Base-by-base conservation (phyloP, 176 grass and related monocot species). In the Secale cereale region DNA sequence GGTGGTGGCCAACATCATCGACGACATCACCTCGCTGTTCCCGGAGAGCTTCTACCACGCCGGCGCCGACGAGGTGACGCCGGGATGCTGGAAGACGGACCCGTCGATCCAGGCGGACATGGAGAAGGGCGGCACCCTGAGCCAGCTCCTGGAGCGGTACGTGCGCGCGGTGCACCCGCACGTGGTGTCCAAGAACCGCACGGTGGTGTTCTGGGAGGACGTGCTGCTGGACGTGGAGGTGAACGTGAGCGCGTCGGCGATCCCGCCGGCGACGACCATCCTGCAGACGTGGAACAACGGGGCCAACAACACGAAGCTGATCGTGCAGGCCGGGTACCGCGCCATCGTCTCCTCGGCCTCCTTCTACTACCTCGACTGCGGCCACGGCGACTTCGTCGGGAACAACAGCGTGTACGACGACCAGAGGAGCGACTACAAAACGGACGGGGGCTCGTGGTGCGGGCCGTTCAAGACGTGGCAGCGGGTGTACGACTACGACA, bases 321-420 rank as follows among this genome's bases (percentile, higher is more conserved):
- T 99, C 46, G 91, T 92, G 74, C 59, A 37, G 31, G 93, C 93
- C 22, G 91, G 93, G 15, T 99, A 99, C 79, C 93, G 90, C 9
- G 88, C 86, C 22, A 96, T 99, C 67, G 93, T 99, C 79, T 99
- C 97, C 11, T 99, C 93, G 4, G 89, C 79, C 22, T 83, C 92
- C 35, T 99, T 96, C 89, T 99, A 99, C 78, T 99, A 99, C 83
- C 92, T 99, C 65, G 97, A 99, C 88, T 99, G 93, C 76, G 93
- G 97, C 46, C 88, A 89, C 84, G 93, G 91, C 73, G 84, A 85
- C 39, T 99, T 92, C 84, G 2, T 93, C 17, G 88, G 91, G 20
- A 99, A 99, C 87, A 65, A 94, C 90, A 91, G 86, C 65, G 1
- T 32, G 28, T 99, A 92, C 84, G 93, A 99, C 70, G 69, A 87